A percentile compares a stretch with the other conserved stretches of the same genome.
Conservation (phyloP, 495 filamentous ascomycete genomes). For the Xylaria longipes region DNA sequence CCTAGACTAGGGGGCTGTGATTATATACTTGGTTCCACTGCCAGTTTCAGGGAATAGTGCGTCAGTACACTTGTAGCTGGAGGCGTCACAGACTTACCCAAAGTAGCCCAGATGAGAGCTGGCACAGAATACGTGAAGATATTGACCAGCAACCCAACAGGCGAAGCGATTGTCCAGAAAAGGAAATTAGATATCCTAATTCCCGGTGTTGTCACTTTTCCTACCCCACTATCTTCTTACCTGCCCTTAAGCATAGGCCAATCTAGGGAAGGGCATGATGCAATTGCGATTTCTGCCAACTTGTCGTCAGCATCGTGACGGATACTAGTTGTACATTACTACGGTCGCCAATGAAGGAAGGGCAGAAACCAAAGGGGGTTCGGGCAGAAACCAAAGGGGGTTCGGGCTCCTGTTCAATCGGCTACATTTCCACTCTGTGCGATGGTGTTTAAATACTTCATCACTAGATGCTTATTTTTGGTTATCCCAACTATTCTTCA, state of each 20-base stretch:
- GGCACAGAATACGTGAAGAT: neutral
- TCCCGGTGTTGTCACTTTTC: conserved; percentile 6
- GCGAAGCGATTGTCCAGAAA: neutral
- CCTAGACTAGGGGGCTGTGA: neutral
- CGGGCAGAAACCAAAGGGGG: neutral
- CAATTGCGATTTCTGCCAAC: neutral
- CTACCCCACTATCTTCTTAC: conserved; percentile 14
- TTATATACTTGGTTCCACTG: conserved; percentile 1
- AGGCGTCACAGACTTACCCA: conserved; percentile 12
- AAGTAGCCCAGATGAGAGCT: neutral
- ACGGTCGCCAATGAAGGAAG: neutral
- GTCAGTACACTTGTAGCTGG: conserved; percentile 3
- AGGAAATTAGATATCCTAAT: neutral
- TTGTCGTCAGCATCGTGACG: conserved; percentile 16
- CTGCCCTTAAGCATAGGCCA: neutral
- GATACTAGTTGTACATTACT: neutral
- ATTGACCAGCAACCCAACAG: neutral
- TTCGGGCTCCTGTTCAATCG: neutral
- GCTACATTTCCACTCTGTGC: neutral
- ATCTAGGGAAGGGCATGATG: neutral
- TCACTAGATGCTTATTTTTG: neutral
- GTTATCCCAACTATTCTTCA: neutral
- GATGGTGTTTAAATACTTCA: neutral
- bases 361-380: neutral
- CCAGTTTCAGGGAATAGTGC: neutral